Evolutionary conservation across 768 basidiomycete genomes (phyloP).

Genomic region (Chlorophyllum brunneum): DNA sequence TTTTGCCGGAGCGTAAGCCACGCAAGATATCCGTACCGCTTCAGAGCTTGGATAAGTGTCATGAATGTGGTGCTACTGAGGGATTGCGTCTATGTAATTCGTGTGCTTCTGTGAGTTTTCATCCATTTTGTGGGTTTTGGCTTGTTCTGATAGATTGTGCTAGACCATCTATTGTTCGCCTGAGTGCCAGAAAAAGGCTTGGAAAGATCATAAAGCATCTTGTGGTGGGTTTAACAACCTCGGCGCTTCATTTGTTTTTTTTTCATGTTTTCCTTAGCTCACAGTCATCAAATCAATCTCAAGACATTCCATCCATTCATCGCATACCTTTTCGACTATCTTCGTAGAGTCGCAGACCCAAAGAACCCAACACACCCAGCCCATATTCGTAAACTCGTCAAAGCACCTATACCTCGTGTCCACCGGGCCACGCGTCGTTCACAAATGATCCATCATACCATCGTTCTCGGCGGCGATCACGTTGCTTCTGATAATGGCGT

Average conservation of each 20-base stretch:
- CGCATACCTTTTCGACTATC: conserved; percentile 23
- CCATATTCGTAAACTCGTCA: conserved; percentile 12
- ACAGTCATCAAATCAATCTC: conserved; percentile 33
- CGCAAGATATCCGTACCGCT: conserved; percentile 3
- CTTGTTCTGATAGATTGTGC: neutral
- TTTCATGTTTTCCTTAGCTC: conserved; percentile 21
- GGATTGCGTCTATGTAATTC: conserved; percentile 1
- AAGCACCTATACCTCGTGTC: conserved; percentile 4
- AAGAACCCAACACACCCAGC: conserved; percentile 10
- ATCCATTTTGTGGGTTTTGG: neutral
- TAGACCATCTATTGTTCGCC: conserved; percentile 13
- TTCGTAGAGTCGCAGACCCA: conserved; percentile 16
- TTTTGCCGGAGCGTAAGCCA: no score
- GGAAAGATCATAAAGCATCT: conserved; percentile 11
- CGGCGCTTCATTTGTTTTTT: neutral
- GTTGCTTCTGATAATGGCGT: no score
- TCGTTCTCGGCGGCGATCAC: neutral
- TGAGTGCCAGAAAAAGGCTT: conserved; percentile 15
- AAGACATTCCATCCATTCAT: conserved; percentile 30
- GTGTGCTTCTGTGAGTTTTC: conserved; percentile 1
- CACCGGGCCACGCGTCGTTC: conserved; percentile 19
- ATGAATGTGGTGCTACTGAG: neutral
- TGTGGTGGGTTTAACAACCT: conserved; percentile 6
- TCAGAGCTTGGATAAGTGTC: neutral
- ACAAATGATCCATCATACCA: conserved; percentile 13